These are phyloP conservation scores for Willaertia magna DNA, from an alignment of 208 protist genomes.

Conservation along the genomic window DNA sequence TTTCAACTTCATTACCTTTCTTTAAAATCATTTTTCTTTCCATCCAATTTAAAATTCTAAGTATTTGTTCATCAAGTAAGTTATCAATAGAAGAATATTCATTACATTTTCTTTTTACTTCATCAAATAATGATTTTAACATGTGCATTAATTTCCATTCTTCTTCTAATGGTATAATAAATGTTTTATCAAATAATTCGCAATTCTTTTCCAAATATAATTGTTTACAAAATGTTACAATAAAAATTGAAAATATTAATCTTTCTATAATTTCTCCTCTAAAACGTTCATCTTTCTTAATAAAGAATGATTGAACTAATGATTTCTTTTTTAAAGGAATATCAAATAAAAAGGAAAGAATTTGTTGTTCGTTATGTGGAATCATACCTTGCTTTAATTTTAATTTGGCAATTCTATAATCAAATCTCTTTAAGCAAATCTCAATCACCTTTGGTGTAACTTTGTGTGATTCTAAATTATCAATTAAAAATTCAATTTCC, in stretches of 20 bases:
- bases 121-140: background rate
- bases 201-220: background rate
- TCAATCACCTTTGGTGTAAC: background rate
- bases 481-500: background rate
- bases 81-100: background rate
- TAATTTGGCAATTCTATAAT: background rate
- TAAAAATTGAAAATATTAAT: background rate
- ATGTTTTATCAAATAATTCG: background rate
- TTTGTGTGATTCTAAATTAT: background rate
- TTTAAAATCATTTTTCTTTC: background rate
- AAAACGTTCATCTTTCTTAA: background rate
- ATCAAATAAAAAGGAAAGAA: background rate
- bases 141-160: background rate
- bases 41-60: background rate
- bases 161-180: background rate
- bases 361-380: background rate
- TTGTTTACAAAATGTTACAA: background rate
- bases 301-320: background rate
- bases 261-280: background rate
- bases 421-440: background rate
- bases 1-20: background rate
- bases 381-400: background rate
- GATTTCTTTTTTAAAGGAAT: background rate
- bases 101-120: background rate
- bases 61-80: background rate